Evolutionary conservation across 1,284 basidiomycete genomes (phyloP).

Genomic region (Omphalotus olearius): DNA sequence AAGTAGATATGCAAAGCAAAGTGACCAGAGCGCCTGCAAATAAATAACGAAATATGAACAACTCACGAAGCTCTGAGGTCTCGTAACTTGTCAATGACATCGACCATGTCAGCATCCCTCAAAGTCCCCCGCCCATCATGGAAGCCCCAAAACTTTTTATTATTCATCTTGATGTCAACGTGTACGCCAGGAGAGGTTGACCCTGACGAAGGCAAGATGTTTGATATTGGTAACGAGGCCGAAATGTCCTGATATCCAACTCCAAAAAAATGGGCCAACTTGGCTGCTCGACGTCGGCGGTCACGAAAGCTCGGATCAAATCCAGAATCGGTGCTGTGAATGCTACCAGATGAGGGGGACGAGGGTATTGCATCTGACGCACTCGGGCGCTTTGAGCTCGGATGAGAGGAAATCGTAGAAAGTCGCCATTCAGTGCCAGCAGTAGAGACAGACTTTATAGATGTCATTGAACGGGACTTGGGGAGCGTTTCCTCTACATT

Average conservation of each 20-base stretch:
- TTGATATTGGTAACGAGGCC: conserved; percentile 18
- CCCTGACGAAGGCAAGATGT: background rate
- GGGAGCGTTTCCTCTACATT: no score
- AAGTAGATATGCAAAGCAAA: no score
- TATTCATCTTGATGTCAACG: conserved; percentile 35
- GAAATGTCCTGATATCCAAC: conserved; percentile 47
- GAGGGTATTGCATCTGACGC: background rate
- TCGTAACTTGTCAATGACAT: conserved; percentile 47
- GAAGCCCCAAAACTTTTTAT: conserved; percentile 37
- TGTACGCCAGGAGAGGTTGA: conserved; percentile 16
- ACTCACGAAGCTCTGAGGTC: conserved; percentile 34
- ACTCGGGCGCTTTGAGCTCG: no score
- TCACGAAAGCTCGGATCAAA: conserved; percentile 31
- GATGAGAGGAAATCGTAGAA: no score
- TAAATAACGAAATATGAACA: background rate
- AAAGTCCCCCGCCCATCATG: conserved; percentile 21
- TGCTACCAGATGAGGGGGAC: background rate
- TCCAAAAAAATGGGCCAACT: conserved; percentile 56
- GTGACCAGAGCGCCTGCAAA: background rate
- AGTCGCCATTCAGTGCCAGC: no score
- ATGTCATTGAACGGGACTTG: no score
- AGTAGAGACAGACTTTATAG: no score
- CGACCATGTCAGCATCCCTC: conserved; percentile 30
- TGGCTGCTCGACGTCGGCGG: conserved; percentile 45
- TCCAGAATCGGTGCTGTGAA: conserved; percentile 4